Evolutionary conservation across 225 moss, liverwort and hornwort species (phyloP).

Genomic region (Pseudisothecium myosuroides): DNA sequence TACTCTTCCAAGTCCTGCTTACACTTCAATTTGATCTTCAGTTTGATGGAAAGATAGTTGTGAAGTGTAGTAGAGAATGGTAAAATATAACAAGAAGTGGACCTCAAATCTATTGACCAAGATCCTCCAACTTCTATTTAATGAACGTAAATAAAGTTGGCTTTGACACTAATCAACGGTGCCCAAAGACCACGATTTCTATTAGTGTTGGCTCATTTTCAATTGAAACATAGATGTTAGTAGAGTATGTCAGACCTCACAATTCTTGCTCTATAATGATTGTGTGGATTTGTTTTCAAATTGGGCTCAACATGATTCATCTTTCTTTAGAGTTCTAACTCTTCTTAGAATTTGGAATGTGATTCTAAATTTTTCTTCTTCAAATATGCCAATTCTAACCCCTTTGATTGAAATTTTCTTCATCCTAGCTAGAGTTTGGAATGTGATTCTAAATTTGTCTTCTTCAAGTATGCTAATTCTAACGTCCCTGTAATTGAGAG

Average conservation of each 20-base stretch:
- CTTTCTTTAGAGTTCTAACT: background rate
- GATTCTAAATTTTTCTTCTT: background rate
- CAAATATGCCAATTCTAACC: background rate
- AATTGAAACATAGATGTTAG: background rate
- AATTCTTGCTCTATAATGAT: background rate
- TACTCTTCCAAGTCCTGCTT: background rate
- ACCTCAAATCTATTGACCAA: background rate
- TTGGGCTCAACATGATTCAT: background rate
- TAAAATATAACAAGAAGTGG: too few species aligned
- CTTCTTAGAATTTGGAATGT: background rate
- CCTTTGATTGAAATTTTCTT: too few species aligned
- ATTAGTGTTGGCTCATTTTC: background rate
- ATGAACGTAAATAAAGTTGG: background rate
- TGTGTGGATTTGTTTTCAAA: background rate
- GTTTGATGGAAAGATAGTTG: background rate
- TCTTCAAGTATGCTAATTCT: too few species aligned
- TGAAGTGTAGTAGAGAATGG: background rate
- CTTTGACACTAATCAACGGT: fast-evolving
- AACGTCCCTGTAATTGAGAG: background rate
- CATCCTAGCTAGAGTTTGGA: background rate
- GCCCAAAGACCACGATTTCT: background rate
- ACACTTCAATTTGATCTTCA: background rate
- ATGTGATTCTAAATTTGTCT: background rate
- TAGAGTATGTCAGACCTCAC: fast-evolving
- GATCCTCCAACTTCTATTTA: too few species aligned